Base-by-base conservation (phyloP, 768 basidiomycete species). In the Trametes villosa region DNA sequence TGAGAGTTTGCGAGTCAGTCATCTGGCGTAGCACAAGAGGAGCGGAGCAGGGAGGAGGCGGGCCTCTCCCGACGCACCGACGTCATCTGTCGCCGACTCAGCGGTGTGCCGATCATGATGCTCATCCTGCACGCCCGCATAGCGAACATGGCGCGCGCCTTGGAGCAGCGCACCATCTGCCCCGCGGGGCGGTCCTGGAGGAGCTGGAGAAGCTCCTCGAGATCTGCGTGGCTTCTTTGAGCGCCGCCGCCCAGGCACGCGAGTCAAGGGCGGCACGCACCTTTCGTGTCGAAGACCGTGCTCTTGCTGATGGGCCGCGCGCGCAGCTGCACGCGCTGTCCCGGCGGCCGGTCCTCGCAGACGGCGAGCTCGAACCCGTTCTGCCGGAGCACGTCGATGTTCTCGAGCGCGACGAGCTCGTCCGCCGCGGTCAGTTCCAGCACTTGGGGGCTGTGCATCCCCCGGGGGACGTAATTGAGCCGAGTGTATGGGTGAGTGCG, bases 101-200 rank as follows among this genome's bases (percentile, higher is more conserved):
- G 78, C 12, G 94, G 80, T 77, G 85, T 92, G 4, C 97, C 96
- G 44, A 98, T 81, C 97, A 98, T 99, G 41, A 97, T 88, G 73
- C 95, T 98, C 77, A 92, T 95, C 64, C 96, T 74, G 74, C 97
- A 99, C 0, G 97, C 97, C 34, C 96, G 84, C 83, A 88, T 92
- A 0, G 97, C 97, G 70, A 99, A 98, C 96, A 99, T 98, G 5
- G 87, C 81, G 17, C 95, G 83, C 17, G 92, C 94, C 73, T 98
- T 98, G 17, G 90, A 89, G 70, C 94, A 97, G 22, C 97, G 82
- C 0, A 97, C 92, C 84, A 94, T 91, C 67, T 88, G 85, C 2
- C 92, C 91, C 0, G 79, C 73, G 0, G 94, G 88, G 9, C 82
- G 79, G 68, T 96, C 91, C 36, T 85, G 85, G 76, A 99, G 80